phyloP scores from a whole-genome alignment of 179 eudicot genomes.

The Pouteria campechiana region DNA sequence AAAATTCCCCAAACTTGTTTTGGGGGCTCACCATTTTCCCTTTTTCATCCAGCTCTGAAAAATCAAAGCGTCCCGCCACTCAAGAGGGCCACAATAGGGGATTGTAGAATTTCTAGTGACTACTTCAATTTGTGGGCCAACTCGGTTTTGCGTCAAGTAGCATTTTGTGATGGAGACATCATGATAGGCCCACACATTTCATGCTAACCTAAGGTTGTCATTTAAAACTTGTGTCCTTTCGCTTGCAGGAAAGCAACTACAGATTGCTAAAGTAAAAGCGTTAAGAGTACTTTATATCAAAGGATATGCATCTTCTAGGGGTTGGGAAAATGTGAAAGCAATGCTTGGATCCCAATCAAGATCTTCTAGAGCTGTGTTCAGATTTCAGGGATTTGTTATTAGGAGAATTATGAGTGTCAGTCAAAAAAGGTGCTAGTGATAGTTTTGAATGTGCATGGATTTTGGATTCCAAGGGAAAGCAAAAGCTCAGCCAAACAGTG shows the following conservation, averaged over 20 bases:
- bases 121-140: too few relatives aligned
- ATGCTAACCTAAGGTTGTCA: too few relatives aligned
- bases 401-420: background rate
- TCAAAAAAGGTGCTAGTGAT: slow-evolving; percentile 11
- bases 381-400: background rate
- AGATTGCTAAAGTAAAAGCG: background rate
- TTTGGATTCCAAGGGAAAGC: slow-evolving; percentile 12
- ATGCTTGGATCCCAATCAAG: slow-evolving; percentile 13
- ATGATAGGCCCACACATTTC: too few relatives aligned
- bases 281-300: background rate
- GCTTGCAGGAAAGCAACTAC: slow-evolving; percentile 1
- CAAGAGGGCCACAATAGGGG: too few relatives aligned
- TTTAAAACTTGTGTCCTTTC: too few relatives aligned
- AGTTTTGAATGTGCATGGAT: slow-evolving; percentile 5
- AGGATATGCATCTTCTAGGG: slow-evolving; percentile 6
- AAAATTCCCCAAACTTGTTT: too few relatives aligned
- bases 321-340: slow-evolving; percentile 9
- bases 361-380: slow-evolving; percentile 6
- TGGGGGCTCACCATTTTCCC: too few relatives aligned
- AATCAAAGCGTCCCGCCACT: too few relatives aligned
- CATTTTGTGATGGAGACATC: too few relatives aligned
- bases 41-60: too few relatives aligned
- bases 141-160: too few relatives aligned
- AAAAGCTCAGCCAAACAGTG: background rate
- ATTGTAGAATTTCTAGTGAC: too few relatives aligned